Base-by-base conservation (phyloP, 192 early-diverging fungal genomes). In the Gryganskiella cystojenkinii region DNA sequence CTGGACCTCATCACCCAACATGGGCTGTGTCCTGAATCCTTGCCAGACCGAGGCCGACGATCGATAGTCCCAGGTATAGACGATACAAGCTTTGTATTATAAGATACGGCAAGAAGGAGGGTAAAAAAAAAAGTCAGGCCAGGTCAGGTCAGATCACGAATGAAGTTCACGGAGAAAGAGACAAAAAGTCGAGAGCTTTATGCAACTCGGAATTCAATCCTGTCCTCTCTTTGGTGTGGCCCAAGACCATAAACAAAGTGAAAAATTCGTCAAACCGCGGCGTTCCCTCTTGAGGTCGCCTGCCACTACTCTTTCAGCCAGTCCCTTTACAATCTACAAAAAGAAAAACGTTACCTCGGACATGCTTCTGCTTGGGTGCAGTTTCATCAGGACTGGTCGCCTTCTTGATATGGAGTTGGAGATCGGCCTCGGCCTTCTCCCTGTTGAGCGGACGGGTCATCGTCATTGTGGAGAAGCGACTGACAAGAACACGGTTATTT, bases 311-410 rank as follows among this genome's bases (percentile, higher is more conserved):
- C n/a, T n/a, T n/a, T n/a, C n/a, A n/a, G n/a, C n/a, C n/a, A n/a
- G n/a, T n/a, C n/a, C n/a, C n/a, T n/a, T n/a, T n/a, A n/a, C n/a
- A n/a, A n/a, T n/a, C n/a, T n/a, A n/a, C n/a, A n/a, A n/a, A n/a
- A n/a, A n/a, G n/a, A n/a, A n/a, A n/a, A n/a, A 25, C 8, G 17
- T 72, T 81, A 88, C 87, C 83, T 80, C 88, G 81, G 35, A 97
- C 96, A 80, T 99, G 97, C 81, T 98, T 99, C 80, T 96, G 95
- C 76, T 98, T 98, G 59, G 96, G 96, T 4, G 96, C 92, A 33
- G 91, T 90, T 70, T 98, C 96, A 43, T 96, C 95, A 34, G 82
- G 71, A 56, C 88, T 90, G 14, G 93, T 90, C 9, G 95, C 96
- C 81, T 98, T 98, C 64, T 92, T 92, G 62, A 97, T 95, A 71